Evolutionary conservation across 352 stramenopile species (phyloP).

Genomic region (Phytophthora podocarpi): DNA sequence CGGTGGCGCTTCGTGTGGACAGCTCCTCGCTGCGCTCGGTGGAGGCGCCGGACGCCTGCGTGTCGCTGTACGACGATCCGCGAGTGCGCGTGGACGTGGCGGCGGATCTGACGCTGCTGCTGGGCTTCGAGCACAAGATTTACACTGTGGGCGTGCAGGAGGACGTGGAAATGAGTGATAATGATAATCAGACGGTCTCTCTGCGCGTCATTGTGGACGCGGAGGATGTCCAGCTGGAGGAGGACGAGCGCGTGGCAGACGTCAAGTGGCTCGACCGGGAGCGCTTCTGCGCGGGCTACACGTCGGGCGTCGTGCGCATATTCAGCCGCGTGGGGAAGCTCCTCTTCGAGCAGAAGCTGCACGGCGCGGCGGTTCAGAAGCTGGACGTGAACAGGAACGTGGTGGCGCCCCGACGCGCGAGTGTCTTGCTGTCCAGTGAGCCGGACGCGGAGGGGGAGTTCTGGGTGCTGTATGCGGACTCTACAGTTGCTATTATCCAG

Average conservation of each 20-base stretch:
- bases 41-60: not conserved
- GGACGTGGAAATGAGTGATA: conserved; percentile 27
- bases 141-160: conserved; percentile 33
- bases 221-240: conserved; percentile 37
- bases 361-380: conserved; percentile 47
- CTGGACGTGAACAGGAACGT: conserved; percentile 55
- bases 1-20: conserved; percentile 32
- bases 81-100: conserved; percentile 60
- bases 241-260: conserved; percentile 54
- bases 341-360: conserved; percentile 70
- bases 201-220: conserved; percentile 38
- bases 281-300: conserved; percentile 60
- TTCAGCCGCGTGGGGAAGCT: conserved; percentile 57
- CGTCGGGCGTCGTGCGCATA: conserved; percentile 63
- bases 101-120: conserved; percentile 46
- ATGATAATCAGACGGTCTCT: conserved; percentile 1
- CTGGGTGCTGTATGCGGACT: conserved; percentile 81
- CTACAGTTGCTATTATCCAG: conserved; percentile 80
- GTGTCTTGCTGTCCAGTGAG: conserved; percentile 27
- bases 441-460: conserved; percentile 55
- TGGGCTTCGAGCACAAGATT: conserved; percentile 47
- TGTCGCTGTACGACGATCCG: conserved; percentile 51
- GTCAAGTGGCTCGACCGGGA: conserved; percentile 74
- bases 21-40: conserved; percentile 8
- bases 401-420: conserved; percentile 33